These are phyloP conservation scores for Solanum piurae DNA, from an alignment of 257 asterid species.

Conservation along the genomic window DNA sequence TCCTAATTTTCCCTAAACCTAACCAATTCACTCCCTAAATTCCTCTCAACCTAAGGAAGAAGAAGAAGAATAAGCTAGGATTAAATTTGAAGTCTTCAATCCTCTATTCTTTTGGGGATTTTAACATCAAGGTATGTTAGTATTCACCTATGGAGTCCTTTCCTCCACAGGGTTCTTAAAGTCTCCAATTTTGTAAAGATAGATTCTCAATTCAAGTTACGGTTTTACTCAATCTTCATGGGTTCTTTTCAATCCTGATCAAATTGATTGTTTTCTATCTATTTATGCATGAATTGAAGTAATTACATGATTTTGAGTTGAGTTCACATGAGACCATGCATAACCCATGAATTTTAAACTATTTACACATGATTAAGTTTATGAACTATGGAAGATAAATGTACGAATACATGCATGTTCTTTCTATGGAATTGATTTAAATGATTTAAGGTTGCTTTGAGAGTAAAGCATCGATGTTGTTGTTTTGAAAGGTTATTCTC, in stretches of 20 bases:
- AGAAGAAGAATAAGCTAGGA: neutral
- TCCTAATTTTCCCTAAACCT: neutral
- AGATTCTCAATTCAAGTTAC: neutral
- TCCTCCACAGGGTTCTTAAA: neutral
- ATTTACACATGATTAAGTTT: neutral
- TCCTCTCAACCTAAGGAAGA: neutral
- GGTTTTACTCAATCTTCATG: neutral
- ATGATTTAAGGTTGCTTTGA: neutral
- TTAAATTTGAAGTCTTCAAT: neutral
- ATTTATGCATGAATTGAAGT: neutral
- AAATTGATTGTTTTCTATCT: neutral
- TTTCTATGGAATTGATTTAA: too few relatives aligned
- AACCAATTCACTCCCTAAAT: neutral
- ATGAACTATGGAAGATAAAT: neutral
- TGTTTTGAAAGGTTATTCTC: neutral
- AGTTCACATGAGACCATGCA: neutral
- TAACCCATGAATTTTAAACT: neutral
- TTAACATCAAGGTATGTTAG: neutral
- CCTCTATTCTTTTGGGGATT: neutral
- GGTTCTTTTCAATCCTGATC: neutral
- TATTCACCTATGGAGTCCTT: neutral
- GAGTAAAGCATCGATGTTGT: neutral
- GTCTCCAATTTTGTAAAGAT: neutral
- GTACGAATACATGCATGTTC: too few relatives aligned
- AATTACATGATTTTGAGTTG: neutral